Conservation (phyloP, 2,329 filamentous ascomycete species). For the Alternaria longipes region DNA sequence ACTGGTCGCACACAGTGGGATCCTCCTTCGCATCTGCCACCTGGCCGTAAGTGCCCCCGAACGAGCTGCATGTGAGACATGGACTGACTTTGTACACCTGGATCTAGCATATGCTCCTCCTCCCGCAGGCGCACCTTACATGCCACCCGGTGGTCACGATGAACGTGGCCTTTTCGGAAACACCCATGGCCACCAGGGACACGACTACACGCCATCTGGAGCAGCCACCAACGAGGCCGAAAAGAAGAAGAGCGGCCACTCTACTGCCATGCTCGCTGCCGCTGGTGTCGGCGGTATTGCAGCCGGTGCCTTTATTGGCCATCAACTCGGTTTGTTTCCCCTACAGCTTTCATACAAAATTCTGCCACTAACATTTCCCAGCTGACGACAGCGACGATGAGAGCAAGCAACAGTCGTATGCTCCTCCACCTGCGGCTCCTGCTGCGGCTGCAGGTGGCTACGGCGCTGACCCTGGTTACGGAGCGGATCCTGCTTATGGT, state of each 20-base stretch:
- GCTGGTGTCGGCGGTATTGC: conserved; percentile 68
- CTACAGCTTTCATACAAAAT: not conserved
- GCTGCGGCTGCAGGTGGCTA: conserved; percentile 21
- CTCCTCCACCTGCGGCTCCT: conserved; percentile 28
- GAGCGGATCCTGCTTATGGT: conserved; percentile 25
- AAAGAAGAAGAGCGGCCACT: conserved; percentile 55
- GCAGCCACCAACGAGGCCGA: conserved; percentile 39
- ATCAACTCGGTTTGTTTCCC: conserved; percentile 62
- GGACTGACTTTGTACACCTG: no score
- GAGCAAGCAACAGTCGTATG: conserved; percentile 31
- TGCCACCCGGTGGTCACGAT: conserved; percentile 33
- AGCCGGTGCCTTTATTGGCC: conserved; percentile 66
- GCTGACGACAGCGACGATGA: conserved; percentile 43
- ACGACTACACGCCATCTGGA: conserved; percentile 36
- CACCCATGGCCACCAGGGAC: conserved; percentile 36
- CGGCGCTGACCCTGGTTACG: conserved; percentile 19
- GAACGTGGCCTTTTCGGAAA: conserved; percentile 43
- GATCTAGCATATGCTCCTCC: conserved; percentile 39
- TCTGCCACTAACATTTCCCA: conserved; percentile 22
- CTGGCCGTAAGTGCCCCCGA: conserved; percentile 21
- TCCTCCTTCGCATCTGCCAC: conserved; percentile 56
- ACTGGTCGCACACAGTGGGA: conserved; percentile 73
- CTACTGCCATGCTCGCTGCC: conserved; percentile 61
- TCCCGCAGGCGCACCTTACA: conserved; percentile 37
- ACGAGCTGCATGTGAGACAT: no score